Evolutionary conservation across 768 basidiomycete genomes (phyloP).

Genomic region (Suillus occidentalis): DNA sequence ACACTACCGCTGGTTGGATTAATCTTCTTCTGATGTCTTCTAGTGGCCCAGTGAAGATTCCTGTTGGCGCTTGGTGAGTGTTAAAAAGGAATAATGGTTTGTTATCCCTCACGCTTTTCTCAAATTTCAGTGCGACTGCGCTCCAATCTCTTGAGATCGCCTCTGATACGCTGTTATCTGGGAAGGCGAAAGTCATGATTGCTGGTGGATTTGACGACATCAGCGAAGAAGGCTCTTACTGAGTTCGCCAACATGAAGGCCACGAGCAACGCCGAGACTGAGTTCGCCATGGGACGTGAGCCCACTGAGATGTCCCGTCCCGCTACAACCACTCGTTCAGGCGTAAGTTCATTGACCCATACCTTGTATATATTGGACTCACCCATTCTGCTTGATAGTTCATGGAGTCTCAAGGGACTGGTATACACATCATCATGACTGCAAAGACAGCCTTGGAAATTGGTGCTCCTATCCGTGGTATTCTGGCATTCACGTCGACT

Average conservation of each 20-base stretch:
- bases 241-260: slow-evolving; percentile 99
- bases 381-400: slow-evolving; percentile 48
- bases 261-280: slow-evolving; percentile 94
- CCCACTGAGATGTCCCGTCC: slow-evolving; percentile 99
- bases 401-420: slow-evolving; percentile 97
- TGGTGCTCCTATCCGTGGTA: slow-evolving; percentile 89
- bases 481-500: slow-evolving; percentile 95
- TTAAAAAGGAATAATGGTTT: neutral
- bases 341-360: slow-evolving; percentile 50
- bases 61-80: slow-evolving; percentile 93
- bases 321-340: slow-evolving; percentile 92
- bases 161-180: slow-evolving; percentile 89
- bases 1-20: slow-evolving; percentile 98
- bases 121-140: slow-evolving; percentile 76
- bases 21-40: slow-evolving; percentile 94
- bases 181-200: slow-evolving; percentile 99
- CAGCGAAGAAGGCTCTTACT: slow-evolving; percentile 95
- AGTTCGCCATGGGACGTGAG: slow-evolving; percentile 98
- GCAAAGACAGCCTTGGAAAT: slow-evolving; percentile 95
- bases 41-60: slow-evolving; percentile 97
- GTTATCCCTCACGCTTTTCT: slow-evolving; percentile 8
- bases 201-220: slow-evolving; percentile 98
- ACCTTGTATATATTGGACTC: slow-evolving; percentile 5
- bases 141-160: slow-evolving; percentile 98
- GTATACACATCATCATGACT: slow-evolving; percentile 96